Evolutionary conservation across 2,329 filamentous ascomycete species (phyloP).

Genomic region (Diaporthe aspalathi): DNA sequence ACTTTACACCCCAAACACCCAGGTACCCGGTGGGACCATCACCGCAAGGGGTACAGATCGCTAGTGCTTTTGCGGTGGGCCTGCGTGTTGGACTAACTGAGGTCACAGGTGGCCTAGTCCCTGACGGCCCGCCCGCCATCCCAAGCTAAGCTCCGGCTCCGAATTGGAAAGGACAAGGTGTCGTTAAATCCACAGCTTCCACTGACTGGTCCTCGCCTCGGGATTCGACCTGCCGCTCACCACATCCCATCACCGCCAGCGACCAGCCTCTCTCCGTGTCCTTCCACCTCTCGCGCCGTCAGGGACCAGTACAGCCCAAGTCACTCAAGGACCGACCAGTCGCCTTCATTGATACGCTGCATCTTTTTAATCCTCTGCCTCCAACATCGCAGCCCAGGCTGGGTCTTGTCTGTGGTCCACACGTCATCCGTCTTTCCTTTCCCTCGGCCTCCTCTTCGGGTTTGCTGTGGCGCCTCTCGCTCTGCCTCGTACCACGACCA

Average conservation of each 20-base stretch:
- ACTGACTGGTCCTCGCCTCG: slow-evolving; percentile 14
- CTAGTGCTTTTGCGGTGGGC: slow-evolving; percentile 21
- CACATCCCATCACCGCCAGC: slow-evolving; percentile 4
- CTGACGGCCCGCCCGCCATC: slow-evolving; percentile 21
- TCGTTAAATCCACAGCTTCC: slow-evolving; percentile 26
- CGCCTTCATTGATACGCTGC: slow-evolving; percentile 25
- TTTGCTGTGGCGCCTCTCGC: slow-evolving; percentile 24
- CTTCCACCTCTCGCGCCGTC: slow-evolving; percentile 8
- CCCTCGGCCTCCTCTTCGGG: slow-evolving; percentile 19
- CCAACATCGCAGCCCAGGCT: slow-evolving; percentile 29
- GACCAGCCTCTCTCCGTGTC: slow-evolving; percentile 30
- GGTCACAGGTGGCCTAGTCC: background rate
- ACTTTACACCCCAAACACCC: too few species aligned
- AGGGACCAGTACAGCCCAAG: slow-evolving; percentile 3
- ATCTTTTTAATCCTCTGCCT: slow-evolving; percentile 18
- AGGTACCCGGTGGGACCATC: too few species aligned
- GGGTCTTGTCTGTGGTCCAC: slow-evolving; percentile 29
- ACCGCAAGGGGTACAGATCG: slow-evolving; percentile 2
- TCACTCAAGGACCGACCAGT: slow-evolving; percentile 8
- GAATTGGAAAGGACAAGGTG: slow-evolving; percentile 32
- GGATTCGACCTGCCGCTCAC: slow-evolving; percentile 16
- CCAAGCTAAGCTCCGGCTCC: slow-evolving; percentile 27
- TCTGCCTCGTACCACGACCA: slow-evolving; percentile 1
- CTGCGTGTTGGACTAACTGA: slow-evolving; percentile 13
- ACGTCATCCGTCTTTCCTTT: slow-evolving; percentile 18